These are phyloP conservation scores for Solanum chmielewskii DNA, from an alignment of 257 asterid genomes.

Conservation along the genomic window DNA sequence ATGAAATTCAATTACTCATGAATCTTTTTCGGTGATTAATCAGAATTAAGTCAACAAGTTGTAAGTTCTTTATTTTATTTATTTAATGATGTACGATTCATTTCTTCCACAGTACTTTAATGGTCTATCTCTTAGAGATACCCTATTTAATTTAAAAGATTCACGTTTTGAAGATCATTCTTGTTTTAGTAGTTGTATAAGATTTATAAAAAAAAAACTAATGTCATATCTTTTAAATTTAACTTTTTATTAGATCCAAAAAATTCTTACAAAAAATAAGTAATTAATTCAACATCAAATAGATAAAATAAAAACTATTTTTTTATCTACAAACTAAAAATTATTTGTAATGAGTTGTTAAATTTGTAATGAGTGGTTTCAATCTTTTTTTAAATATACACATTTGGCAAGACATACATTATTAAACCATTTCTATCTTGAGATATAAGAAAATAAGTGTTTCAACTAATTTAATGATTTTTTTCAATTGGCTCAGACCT, in stretches of 20 bases:
- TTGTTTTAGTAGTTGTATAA: background rate
- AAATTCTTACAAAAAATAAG: background rate
- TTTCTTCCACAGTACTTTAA: too few relatives aligned
- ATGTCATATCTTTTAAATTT: too few relatives aligned
- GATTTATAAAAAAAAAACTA: background rate
- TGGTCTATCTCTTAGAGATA: background rate
- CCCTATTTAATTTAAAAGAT: background rate
- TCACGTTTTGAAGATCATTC: background rate
- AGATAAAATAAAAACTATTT: too few relatives aligned
- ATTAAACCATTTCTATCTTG: background rate
- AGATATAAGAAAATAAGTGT: too few relatives aligned
- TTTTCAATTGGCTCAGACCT: too few relatives aligned
- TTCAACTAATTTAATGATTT: too few relatives aligned
- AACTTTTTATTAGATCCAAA: background rate
- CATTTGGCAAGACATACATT: background rate
- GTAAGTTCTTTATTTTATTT: too few relatives aligned
- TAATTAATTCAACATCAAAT: background rate
- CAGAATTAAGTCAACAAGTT: too few relatives aligned
- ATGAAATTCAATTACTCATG: too few relatives aligned
- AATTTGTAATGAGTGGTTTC: background rate
- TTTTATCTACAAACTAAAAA: background rate
- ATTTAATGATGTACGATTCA: too few relatives aligned
- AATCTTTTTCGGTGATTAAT: too few relatives aligned
- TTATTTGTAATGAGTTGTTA: background rate
- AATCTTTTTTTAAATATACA: background rate